Conservation (phyloP, 163 green algal genomes). For the Scenedesmus sp. region DNA sequence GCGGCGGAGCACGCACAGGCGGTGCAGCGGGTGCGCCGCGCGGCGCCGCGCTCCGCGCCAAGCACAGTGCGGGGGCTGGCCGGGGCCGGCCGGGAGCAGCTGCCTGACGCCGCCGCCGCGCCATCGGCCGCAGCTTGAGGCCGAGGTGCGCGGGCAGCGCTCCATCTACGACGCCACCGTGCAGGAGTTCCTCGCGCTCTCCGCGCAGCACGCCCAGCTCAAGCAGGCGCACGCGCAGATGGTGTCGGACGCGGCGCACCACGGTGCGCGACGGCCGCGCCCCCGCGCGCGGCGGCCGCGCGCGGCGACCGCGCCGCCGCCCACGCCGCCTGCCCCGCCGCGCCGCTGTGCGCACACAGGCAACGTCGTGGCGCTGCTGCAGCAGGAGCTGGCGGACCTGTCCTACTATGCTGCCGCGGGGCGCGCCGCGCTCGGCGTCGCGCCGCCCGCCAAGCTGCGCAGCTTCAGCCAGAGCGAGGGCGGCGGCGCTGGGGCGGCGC, state of each 20-base stretch:
- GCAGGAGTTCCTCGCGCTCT: constrained; percentile 33
- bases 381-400: constrained; percentile 36
- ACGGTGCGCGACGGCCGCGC: no score
- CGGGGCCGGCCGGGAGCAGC: not conserved
- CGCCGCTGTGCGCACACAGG: no score
- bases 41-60: no score
- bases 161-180: constrained; percentile 34
- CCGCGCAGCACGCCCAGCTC: constrained; percentile 14
- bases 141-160: constrained; percentile 15
- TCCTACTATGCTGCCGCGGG: constrained; percentile 37
- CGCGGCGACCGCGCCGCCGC: no score
- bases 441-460: not conserved
- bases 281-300: no score
- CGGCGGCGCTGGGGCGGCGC: no score
- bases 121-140: constrained; percentile 14
- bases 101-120: not conserved
- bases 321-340: no score
- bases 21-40: constrained; percentile 11
- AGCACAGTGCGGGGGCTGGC: no score
- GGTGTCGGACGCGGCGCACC: constrained; percentile 9
- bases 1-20: constrained; percentile 3
- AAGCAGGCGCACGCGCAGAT: constrained; percentile 37
- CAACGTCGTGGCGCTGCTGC: constrained; percentile 27
- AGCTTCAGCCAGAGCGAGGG: not conserved
- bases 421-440: not conserved